Evolutionary conservation across 257 asterid genomes (phyloP).

Genomic region (Rauvolfia tetraphylla): DNA sequence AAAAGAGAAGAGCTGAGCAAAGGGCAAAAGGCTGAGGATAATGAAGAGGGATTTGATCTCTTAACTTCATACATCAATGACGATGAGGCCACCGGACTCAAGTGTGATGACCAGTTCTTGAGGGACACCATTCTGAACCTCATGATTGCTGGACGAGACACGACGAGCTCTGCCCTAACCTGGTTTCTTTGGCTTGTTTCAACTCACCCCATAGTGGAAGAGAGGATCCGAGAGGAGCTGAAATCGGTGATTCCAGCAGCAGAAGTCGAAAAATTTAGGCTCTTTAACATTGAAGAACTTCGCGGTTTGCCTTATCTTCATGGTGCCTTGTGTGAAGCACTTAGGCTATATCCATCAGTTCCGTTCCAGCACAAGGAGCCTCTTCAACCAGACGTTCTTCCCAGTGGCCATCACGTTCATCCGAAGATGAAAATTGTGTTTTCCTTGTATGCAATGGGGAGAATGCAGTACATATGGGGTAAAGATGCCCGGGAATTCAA

Average conservation of each 20-base stretch:
- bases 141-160: slow-evolving; percentile 59
- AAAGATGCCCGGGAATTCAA: slow-evolving; percentile 45
- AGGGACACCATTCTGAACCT: slow-evolving; percentile 48
- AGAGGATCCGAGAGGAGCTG: slow-evolving; percentile 37
- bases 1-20: slow-evolving; percentile 23
- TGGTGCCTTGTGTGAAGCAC: slow-evolving; percentile 47
- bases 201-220: slow-evolving; percentile 35
- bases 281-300: slow-evolving; percentile 29
- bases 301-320: slow-evolving; percentile 41
- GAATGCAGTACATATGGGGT: slow-evolving; percentile 55
- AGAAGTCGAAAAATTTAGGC: slow-evolving; percentile 12
- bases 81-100: slow-evolving; percentile 12
- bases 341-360: slow-evolving; percentile 58
- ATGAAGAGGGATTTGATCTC: slow-evolving; percentile 30
- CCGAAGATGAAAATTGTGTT: slow-evolving; percentile 47
- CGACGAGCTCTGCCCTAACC: slow-evolving; percentile 54
- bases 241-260: background rate
- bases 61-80: slow-evolving; percentile 36
- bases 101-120: slow-evolving; percentile 37
- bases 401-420: slow-evolving; percentile 51
- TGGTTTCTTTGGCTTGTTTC: slow-evolving; percentile 57
- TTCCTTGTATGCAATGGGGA: slow-evolving; percentile 57
- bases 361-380: slow-evolving; percentile 65
- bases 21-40: background rate
- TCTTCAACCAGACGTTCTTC: slow-evolving; percentile 29